These are phyloP conservation scores for Eucommia ulmoides DNA, from an alignment of 257 asterid species.

Conservation along the genomic window DNA sequence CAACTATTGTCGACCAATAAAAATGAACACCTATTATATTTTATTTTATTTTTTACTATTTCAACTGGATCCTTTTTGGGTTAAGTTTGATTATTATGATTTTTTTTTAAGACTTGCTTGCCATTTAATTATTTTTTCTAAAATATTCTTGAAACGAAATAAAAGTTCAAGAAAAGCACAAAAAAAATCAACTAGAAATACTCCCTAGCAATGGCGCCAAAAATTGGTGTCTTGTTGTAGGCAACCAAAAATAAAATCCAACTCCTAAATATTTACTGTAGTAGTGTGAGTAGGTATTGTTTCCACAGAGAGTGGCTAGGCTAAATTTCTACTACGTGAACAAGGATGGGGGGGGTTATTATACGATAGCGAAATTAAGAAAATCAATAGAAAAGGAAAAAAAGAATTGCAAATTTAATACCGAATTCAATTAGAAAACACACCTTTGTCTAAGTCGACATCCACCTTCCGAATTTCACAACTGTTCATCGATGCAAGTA, in stretches of 20 bases:
- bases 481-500: slow-evolving; percentile 3
- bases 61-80: too few relatives aligned
- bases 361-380: neutral
- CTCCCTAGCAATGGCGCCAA: too few relatives aligned
- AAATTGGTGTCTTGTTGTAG: neutral
- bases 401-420: neutral
- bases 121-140: too few relatives aligned
- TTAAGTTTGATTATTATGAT: too few relatives aligned
- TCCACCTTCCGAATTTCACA: slow-evolving; percentile 1
- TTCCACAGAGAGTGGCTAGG: neutral
- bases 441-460: slow-evolving; percentile 1
- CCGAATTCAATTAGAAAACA: neutral
- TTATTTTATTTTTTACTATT: too few relatives aligned
- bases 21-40: too few relatives aligned
- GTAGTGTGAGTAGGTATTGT: neutral
- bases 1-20: too few relatives aligned
- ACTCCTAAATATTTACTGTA: too few relatives aligned
- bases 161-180: too few relatives aligned
- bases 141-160: too few relatives aligned
- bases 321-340: neutral
- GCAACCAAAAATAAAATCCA: neutral
- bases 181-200: too few relatives aligned
- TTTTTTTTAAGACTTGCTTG: too few relatives aligned
- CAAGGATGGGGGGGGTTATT: neutral
- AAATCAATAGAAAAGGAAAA: neutral